Evolutionary conservation across 768 basidiomycete genomes (phyloP), one percentile per base, ranked within the genome.

Genomic region (Psilocybe tampanensis): DNA sequence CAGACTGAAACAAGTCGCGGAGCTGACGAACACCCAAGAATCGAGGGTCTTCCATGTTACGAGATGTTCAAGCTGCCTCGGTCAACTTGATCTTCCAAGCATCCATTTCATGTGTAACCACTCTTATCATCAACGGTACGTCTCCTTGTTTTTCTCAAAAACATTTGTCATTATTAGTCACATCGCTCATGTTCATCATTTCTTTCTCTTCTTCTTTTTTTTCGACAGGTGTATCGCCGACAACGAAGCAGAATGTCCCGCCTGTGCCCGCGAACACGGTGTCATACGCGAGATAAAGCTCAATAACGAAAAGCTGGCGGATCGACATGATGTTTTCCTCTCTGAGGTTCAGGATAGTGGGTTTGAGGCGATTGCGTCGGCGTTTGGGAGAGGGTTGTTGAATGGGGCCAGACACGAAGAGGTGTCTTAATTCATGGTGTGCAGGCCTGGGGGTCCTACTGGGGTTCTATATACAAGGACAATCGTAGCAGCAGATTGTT

Each of bases 101-200:
- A 81, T 98, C 6, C 95, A 98, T 71, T 98, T 98, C 68, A 97
- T 98, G 96, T 99, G 96, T 72, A 88, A 89, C 65, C 97, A 98
- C 69, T 94, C 92, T 59, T 98, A 93, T 75, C 97, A 99, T 69
- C 94, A 96, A 68, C 81, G 95, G 93, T 92, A 73, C 68, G 72
- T 44, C 21, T 36, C 44, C 18, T 34, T 19, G 32, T 33, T 19
- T 29, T 45, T 19, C n/a, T n/a, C n/a, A n/a, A n/a, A n/a, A n/a
- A n/a, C n/a, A n/a, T n/a, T n/a, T n/a, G n/a, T n/a, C n/a, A n/a
- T n/a, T n/a, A n/a, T n/a, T n/a, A n/a, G n/a, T n/a, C n/a, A n/a
- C n/a, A n/a, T n/a, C n/a, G n/a, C n/a, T n/a, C n/a, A 32, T 33
- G 26, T 49, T 19, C 41, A 32, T 44, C 2, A 12, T 18, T 6